Evolutionary conservation across 768 basidiomycete species (phyloP).

Genomic region (Chlorophyllum brunneum): DNA sequence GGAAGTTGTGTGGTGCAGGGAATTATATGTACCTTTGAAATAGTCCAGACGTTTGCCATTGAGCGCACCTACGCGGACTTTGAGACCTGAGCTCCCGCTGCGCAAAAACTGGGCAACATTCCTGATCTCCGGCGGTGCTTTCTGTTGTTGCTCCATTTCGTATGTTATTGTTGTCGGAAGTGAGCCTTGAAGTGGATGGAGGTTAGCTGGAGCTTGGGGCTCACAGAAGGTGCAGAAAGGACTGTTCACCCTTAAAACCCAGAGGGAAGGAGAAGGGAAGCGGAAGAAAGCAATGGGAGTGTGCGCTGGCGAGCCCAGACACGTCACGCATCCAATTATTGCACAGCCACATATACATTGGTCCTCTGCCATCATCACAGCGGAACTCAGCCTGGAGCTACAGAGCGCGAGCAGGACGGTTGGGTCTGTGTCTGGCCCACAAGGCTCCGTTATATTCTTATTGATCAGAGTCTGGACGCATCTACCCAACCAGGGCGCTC

Average conservation of each 20-base stretch:
- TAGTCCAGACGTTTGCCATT: constrained; percentile 96
- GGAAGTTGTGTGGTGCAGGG: not conserved
- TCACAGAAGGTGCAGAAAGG: not conserved
- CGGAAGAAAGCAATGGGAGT: not conserved
- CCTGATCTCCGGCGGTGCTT: constrained; percentile 75
- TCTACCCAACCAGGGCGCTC: too few species aligned
- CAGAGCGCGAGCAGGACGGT: too few species aligned
- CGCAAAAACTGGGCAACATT: constrained; percentile 86
- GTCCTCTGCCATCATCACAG: not conserved
- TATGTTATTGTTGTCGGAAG: not conserved
- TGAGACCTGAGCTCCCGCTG: constrained; percentile 81
- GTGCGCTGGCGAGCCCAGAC: constrained; percentile 9
- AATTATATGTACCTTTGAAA: constrained; percentile 80
- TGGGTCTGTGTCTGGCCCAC: too few species aligned
- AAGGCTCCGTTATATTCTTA: too few species aligned
- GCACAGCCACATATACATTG: constrained; percentile 10
- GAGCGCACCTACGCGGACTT: constrained; percentile 83
- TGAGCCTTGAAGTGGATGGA: not conserved
- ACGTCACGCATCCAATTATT: constrained; percentile 11
- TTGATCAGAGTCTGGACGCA: too few species aligned
- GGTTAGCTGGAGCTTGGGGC: not conserved
- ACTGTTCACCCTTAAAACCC: not conserved
- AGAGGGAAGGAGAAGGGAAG: not conserved
- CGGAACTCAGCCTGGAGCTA: not conserved
- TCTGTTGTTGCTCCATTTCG: constrained; percentile 69